phyloP scores from a whole-genome alignment of 1,284 basidiomycete species.

The Phylloboletellus chloephorus region DNA sequence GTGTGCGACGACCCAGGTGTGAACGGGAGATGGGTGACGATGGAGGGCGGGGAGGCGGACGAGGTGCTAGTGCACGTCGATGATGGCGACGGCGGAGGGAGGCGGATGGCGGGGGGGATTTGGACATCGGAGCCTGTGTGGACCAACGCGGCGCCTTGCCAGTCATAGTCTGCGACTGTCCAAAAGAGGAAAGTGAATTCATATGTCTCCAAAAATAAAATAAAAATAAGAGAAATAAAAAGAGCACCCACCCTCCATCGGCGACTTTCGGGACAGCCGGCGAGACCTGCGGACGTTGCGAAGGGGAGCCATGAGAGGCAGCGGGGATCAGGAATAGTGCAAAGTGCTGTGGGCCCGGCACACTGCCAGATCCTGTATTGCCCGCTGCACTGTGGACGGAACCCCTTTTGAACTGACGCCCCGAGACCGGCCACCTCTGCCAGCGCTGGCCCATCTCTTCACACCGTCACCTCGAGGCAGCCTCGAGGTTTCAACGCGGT shows the following conservation, averaged over 20 bases:
- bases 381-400: constrained; percentile 10
- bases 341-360: constrained; percentile 2
- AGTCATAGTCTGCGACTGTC: constrained; percentile 26
- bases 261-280: constrained; percentile 36
- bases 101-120: background rate
- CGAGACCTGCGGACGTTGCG: constrained; percentile 35
- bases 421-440: constrained; percentile 19
- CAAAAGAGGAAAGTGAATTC: constrained; percentile 30
- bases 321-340: constrained; percentile 6
- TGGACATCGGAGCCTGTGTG: constrained; percentile 14
- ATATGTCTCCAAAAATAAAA: no score
- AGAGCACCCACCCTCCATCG: constrained; percentile 27
- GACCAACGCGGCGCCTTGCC: constrained; percentile 12
- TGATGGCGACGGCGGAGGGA: constrained; percentile 19
- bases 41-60: constrained; percentile 12
- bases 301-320: constrained; percentile 30
- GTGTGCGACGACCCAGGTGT: constrained; percentile 35
- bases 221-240: no score
- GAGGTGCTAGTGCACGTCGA: constrained; percentile 17
- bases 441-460: constrained; percentile 24
- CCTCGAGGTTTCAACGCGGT: constrained; percentile 26
- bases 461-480: constrained; percentile 36
- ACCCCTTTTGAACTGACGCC: constrained; percentile 35
- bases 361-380: constrained; percentile 11
- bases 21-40: constrained; percentile 29